phyloP scores from a whole-genome alignment of 768 basidiomycete genomes.

The Calocybe cyanea region DNA sequence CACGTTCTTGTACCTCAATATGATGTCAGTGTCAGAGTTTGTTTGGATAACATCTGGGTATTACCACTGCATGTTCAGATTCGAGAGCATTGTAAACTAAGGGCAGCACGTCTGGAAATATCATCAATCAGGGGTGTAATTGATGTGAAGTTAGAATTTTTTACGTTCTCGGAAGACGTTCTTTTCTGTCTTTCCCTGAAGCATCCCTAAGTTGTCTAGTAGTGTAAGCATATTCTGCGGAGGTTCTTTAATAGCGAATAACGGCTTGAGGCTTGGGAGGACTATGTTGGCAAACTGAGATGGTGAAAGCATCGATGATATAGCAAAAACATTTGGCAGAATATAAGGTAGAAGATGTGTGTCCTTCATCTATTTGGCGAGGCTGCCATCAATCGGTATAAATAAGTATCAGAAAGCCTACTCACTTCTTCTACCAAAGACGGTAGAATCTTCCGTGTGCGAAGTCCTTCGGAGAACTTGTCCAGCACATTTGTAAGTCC shows the following conservation, averaged over 20 bases:
- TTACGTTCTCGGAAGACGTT: conserved; percentile 82
- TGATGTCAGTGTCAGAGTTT: conserved; percentile 1
- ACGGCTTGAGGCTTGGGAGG: conserved; percentile 82
- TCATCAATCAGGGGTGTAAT: conserved; percentile 5
- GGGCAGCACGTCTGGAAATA: conserved; percentile 81
- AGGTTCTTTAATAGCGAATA: conserved; percentile 90
- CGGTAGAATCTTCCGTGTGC: conserved; percentile 85
- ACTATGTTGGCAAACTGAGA: conserved; percentile 79
- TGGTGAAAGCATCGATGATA: conserved; percentile 73
- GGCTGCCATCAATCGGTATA: conserved; percentile 3
- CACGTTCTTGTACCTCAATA: conserved; percentile 84
- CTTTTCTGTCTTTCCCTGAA: conserved; percentile 89
- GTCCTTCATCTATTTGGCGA: conserved; percentile 82
- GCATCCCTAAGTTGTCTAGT: conserved; percentile 80
- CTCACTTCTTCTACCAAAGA: conserved; percentile 87
- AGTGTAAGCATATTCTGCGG: conserved; percentile 96
- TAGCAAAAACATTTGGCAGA: conserved; percentile 91
- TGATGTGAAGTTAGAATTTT: conserved; percentile 24
- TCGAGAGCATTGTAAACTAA: conserved; percentile 95
- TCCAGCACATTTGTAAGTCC: conserved; percentile 78
- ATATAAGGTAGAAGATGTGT: conserved; percentile 90
- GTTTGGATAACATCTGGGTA: conserved; percentile 15
- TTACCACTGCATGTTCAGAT: conserved; percentile 83
- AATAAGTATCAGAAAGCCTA: neutral
- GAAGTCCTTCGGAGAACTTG: conserved; percentile 83